Base-by-base conservation (phyloP, 768 basidiomycete genomes). In the Lactarius deliciosus region DNA sequence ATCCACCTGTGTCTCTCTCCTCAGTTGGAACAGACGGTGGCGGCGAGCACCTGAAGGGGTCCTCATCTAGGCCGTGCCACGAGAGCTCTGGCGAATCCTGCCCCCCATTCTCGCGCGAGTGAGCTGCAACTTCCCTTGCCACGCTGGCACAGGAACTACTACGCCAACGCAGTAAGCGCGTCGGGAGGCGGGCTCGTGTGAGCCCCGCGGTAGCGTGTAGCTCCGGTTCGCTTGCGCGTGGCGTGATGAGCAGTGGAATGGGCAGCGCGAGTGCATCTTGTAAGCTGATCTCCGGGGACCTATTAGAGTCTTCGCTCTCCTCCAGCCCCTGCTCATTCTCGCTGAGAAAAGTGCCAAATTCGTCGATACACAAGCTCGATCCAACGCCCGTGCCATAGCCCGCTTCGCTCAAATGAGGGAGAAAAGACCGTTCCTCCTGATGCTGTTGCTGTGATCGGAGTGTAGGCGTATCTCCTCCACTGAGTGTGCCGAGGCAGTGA, bases 261-360 rank as follows among this genome's bases (percentile, higher is more conserved):
- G 70, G 70, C 55, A 70, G 11, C 5, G 64, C 70, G 18, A 70
- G 70, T 38, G 70, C 70, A 34, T 60, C 63, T 43, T 30, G 64
- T 30, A 70, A 47, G 45, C 68, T 69, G 16, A 70, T 61, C 25
- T 61, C 60, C 7, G 56, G 60, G 9, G 60, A 61, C 18, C 28
- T 47, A 36, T 28, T 22, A 20, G 30, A n/a, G 53, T 41, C 41
- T 15, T 53, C 28, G 18, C 38, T 45, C 16, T 54, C 50, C 16
- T 68, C 61, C 18, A 0, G 57, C 18, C 40, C 57, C 11, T 56
- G 36, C 7, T 58, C 61, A 34, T 50, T 9, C 20, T 69, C 69
- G 18, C 62, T 41, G 34, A 68, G 59, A 45, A 68, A 69, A 40
- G 47, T 63, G 57, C 69, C 69, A 43, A 68, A 70, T 64, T 70